phyloP scores from a whole-genome alignment of 768 basidiomycete genomes.

The Favolaschia claudopus region DNA sequence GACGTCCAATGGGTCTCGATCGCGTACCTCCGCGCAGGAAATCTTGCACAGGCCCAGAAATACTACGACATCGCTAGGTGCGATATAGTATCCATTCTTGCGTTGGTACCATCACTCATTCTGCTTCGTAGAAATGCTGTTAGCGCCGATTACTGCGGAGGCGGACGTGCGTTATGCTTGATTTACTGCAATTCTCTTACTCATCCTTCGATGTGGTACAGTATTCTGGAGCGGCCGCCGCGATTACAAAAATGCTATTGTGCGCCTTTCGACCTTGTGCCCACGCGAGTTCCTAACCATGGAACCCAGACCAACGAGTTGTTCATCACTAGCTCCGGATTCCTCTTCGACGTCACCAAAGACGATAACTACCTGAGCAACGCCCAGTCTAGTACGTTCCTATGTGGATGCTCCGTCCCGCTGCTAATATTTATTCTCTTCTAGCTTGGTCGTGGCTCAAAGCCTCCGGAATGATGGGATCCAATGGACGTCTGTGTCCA shows the following conservation, averaged over 20 bases:
- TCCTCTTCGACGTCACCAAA: constrained; percentile 23
- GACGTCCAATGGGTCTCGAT: constrained; percentile 27
- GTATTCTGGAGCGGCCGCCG: constrained; percentile 25
- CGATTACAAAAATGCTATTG: constrained; percentile 30
- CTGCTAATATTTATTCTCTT: neutral
- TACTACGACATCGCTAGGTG: constrained; percentile 24
- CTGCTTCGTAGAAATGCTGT: constrained; percentile 5
- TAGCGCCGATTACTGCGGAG: constrained; percentile 19
- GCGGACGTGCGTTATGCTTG: constrained; percentile 17
- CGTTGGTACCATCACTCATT: too few relatives aligned
- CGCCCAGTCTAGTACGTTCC: constrained; percentile 12
- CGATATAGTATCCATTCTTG: too few relatives aligned
- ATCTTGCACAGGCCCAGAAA: constrained; percentile 20
- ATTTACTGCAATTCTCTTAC: neutral
- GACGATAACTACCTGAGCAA: constrained; percentile 20
- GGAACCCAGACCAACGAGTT: constrained; percentile 25
- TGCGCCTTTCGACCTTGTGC: neutral
- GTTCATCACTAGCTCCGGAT: constrained; percentile 25
- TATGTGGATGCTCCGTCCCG: neutral
- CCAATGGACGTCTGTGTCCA: constrained; percentile 23
- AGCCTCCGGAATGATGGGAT: constrained; percentile 19
- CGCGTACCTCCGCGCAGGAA: constrained; percentile 22
- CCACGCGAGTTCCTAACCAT: too few relatives aligned
- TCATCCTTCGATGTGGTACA: neutral
- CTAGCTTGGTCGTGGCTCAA: constrained; percentile 30